Percentiles rank a stretch among this genome's conserved stretches.
phyloP scores from a whole-genome alignment of 2,329 filamentous ascomycete species.

The Zymoseptoria passerinii region DNA sequence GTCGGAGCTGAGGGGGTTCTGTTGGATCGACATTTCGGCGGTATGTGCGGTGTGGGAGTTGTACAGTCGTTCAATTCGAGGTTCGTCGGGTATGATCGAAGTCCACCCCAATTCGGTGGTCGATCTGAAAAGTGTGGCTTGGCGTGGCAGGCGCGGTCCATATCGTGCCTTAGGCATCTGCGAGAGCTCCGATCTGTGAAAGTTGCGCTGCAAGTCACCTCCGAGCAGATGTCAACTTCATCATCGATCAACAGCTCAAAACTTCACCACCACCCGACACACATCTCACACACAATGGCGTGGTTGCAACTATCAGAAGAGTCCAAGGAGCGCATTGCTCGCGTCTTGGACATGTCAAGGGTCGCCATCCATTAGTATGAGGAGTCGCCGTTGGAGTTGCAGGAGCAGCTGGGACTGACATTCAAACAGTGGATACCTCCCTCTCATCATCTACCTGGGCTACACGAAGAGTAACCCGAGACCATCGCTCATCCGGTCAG shows the following conservation, averaged over 20 bases:
- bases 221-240: too few relatives aligned
- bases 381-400: too few relatives aligned
- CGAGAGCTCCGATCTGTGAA: neutral
- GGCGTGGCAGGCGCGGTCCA: neutral
- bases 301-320: constrained; percentile 74
- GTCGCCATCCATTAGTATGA: constrained; percentile 92
- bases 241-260: too few relatives aligned
- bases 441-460: constrained; percentile 92
- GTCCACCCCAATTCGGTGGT: neutral
- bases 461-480: constrained; percentile 91
- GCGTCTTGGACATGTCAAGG: constrained; percentile 88
- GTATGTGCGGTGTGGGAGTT: constrained; percentile 30
- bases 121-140: neutral
- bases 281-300: constrained; percentile 17
- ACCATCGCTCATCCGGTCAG: constrained; percentile 65
- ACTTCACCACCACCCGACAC: too few relatives aligned
- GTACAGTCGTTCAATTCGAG: neutral
- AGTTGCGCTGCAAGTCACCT: neutral
- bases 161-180: neutral
- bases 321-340: constrained; percentile 98
- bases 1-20: constrained; percentile 70
- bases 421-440: constrained; percentile 75
- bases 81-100: constrained; percentile 1
- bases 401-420: constrained; percentile 11
- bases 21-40: constrained; percentile 47